Evolutionary conservation across 805 yeast species (phyloP).

Genomic region (Candida incommunis): DNA sequence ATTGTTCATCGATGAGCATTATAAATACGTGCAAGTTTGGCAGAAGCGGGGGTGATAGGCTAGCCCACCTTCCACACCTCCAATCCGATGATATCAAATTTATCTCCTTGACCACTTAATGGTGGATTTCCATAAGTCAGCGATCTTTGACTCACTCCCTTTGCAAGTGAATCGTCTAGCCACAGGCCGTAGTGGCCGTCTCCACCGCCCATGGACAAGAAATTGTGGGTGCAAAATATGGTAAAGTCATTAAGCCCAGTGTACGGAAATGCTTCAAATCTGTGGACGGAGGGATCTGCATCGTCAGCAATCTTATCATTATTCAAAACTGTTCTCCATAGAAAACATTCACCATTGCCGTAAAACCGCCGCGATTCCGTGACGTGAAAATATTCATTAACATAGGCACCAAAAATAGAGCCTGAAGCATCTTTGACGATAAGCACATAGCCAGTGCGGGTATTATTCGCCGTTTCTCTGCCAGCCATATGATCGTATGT

Average conservation of each 20-base stretch:
- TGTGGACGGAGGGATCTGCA: constrained; percentile 8
- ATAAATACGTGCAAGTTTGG: neutral
- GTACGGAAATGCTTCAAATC: constrained; percentile 71
- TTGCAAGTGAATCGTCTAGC: constrained; percentile 58
- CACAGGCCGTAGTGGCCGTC: constrained; percentile 87
- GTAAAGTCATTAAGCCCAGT: constrained; percentile 82
- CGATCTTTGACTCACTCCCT: constrained; percentile 68
- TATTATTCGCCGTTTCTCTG: constrained; percentile 7
- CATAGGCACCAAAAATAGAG: constrained; percentile 62
- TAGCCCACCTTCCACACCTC: constrained; percentile 66
- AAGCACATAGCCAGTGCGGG: constrained; percentile 57
- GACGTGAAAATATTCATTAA: constrained; percentile 55
- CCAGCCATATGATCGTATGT: constrained; percentile 18
- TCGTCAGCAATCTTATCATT: constrained; percentile 1
- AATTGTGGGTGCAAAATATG: constrained; percentile 65
- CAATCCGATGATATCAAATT: constrained; percentile 60
- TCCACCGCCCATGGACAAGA: constrained; percentile 80
- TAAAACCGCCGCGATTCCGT: constrained; percentile 61
- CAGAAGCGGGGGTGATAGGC: neutral
- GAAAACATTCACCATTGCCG: constrained; percentile 92
- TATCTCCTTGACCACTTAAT: constrained; percentile 41
- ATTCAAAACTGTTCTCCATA: constrained; percentile 45
- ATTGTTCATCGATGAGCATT: no score
- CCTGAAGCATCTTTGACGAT: constrained; percentile 52
- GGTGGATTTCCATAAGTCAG: constrained; percentile 86